phyloP scores from a whole-genome alignment of 257 asterid species.

The Solanum commersonii region DNA sequence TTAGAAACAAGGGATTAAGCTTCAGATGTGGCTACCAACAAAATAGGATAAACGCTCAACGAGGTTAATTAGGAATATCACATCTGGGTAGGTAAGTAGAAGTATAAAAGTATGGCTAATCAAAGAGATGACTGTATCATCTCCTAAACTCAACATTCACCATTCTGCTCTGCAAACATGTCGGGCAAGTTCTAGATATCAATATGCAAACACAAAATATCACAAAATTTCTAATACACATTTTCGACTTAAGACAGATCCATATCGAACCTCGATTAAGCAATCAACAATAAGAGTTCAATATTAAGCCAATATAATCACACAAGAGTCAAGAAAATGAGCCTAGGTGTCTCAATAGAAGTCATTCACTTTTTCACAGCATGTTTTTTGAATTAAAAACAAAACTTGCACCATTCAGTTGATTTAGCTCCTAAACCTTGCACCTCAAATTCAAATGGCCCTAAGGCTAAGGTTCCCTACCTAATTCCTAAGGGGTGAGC shows the following conservation, averaged over 20 bases:
- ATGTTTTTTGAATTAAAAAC: not conserved
- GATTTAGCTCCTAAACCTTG: not conserved
- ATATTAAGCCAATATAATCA: not conserved
- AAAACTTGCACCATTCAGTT: not conserved
- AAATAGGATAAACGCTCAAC: not conserved
- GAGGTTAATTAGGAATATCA: not conserved
- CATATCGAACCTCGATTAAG: not conserved
- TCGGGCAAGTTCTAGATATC: not conserved
- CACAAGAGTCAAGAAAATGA: not conserved
- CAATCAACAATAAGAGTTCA: not conserved
- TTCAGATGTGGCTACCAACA: not conserved
- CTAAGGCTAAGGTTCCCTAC: not conserved
- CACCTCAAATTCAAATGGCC: not conserved
- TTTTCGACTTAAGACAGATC: not conserved
- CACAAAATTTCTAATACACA: not conserved
- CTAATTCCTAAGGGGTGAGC: not conserved
- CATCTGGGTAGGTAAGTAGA: not conserved
- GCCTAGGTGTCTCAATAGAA: not conserved
- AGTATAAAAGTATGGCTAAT: not conserved
- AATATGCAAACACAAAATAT: not conserved
- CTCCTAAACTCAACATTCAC: not conserved
- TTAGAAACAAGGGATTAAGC: not conserved
- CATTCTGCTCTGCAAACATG: not conserved
- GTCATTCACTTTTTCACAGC: not conserved
- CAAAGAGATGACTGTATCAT: not conserved